phyloP scores from a whole-genome alignment of 169 alveolate species.

The Ichthyophthirius multifiliis region DNA sequence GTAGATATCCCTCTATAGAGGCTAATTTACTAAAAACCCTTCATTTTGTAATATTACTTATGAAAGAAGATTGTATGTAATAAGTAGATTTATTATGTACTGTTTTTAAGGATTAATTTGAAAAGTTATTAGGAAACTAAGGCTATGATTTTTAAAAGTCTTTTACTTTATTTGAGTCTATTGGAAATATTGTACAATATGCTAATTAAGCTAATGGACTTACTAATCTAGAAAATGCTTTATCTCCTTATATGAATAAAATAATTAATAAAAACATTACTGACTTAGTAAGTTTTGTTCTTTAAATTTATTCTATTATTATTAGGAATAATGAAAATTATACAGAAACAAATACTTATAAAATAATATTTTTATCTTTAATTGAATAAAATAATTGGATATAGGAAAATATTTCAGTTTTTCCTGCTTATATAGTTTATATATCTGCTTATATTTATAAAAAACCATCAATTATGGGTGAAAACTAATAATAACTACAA shows the following conservation, averaged over 20 bases:
- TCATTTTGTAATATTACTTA: background rate
- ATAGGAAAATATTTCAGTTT: conserved; percentile 24
- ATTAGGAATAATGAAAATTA: background rate
- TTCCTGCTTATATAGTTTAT: conserved; percentile 23
- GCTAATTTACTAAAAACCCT: conserved; percentile 8
- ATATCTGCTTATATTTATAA: background rate
- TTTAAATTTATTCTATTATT: conserved; percentile 26
- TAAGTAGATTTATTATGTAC: background rate
- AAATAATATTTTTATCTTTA: conserved; percentile 6
- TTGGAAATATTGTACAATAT: conserved; percentile 3
- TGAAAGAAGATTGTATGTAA: conserved; percentile 1
- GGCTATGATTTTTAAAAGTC: conserved; percentile 36
- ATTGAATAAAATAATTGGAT: conserved; percentile 24
- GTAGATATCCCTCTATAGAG: background rate
- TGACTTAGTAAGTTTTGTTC: conserved; percentile 26
- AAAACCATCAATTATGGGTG: background rate
- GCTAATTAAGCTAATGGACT: background rate
- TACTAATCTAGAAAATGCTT: conserved; percentile 7
- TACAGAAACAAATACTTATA: background rate
- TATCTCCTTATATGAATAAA: conserved; percentile 11
- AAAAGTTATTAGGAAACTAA: background rate
- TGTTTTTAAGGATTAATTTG: conserved; percentile 15
- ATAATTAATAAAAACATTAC: conserved; percentile 15
- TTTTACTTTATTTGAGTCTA: conserved; percentile 18
- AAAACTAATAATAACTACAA: background rate